Evolutionary conservation across 169 alveolate genomes (phyloP).

Genomic region (Plasmodium ovale): DNA sequence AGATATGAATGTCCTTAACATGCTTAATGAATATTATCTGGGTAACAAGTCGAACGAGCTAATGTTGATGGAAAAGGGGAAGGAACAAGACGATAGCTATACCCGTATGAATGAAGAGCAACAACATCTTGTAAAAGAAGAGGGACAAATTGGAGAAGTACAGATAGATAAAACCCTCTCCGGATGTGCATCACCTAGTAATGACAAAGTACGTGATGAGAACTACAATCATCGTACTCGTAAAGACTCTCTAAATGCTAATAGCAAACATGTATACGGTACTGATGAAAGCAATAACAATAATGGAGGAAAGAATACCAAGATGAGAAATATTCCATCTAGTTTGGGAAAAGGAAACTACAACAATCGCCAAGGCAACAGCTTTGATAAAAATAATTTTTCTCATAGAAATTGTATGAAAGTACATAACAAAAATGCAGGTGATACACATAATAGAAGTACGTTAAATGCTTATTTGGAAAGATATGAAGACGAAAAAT

Average conservation of each 20-base stretch:
- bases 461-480: conserved; percentile 17
- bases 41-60: conserved; percentile 12
- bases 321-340: not conserved
- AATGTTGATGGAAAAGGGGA: no score
- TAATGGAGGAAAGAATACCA: not conserved
- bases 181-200: no score
- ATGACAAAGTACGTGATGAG: no score
- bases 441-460: conserved; percentile 1
- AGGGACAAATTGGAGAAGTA: no score
- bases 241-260: no score
- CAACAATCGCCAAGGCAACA: not conserved
- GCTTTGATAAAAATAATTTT: conserved; percentile 13
- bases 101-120: no score
- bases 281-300: not conserved
- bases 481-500: conserved; percentile 17
- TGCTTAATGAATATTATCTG: conserved; percentile 53
- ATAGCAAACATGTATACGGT: not conserved
- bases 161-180: no score
- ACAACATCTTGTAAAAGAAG: no score
- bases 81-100: no score
- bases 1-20: conserved; percentile 33
- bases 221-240: no score
- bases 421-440: not conserved
- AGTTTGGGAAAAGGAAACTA: not conserved
- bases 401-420: not conserved